These are phyloP conservation scores for Aureobasidium vineae DNA, from an alignment of 2,329 filamentous ascomycete species.

Conservation along the genomic window DNA sequence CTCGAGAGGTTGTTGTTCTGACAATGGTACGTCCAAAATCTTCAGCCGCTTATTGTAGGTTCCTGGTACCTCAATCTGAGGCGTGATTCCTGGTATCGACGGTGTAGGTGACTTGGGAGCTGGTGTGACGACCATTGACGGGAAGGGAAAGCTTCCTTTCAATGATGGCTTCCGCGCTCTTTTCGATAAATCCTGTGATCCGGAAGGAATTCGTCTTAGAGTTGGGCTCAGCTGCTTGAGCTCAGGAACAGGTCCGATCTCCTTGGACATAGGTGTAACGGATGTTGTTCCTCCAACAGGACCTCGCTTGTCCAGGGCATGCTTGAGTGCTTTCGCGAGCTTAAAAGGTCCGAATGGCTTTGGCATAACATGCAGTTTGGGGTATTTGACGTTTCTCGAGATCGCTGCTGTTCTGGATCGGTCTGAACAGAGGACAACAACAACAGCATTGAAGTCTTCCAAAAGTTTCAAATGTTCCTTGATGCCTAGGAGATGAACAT, in stretches of 20 bases:
- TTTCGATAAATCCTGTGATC: background rate
- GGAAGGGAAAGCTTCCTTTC: background rate
- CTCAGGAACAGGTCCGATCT: background rate
- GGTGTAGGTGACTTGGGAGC: background rate
- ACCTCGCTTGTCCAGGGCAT: slow-evolving; percentile 11
- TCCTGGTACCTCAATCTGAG: slow-evolving; percentile 6
- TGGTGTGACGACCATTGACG: background rate
- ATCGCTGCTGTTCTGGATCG: slow-evolving; percentile 29
- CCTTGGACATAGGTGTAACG: background rate
- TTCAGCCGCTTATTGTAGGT: background rate
- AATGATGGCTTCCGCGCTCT: background rate
- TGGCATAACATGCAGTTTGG: slow-evolving; percentile 13
- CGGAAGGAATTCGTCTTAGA: background rate
- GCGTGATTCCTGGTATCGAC: background rate
- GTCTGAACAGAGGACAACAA: slow-evolving; percentile 40
- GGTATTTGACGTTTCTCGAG: background rate
- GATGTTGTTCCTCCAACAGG: background rate
- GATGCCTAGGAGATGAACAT: slow-evolving; percentile 32
- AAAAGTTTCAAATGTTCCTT: slow-evolving; percentile 28
- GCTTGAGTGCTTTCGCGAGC: slow-evolving; percentile 32
- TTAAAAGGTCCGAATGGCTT: slow-evolving; percentile 40
- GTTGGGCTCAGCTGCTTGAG: background rate
- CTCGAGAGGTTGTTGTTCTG: background rate
- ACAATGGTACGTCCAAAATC: background rate
- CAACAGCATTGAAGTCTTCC: slow-evolving; percentile 30